Percentiles rank a stretch among this genome's conserved stretches.
Conservation (phyloP, 768 basidiomycete genomes). For the Amanita inopinata region DNA sequence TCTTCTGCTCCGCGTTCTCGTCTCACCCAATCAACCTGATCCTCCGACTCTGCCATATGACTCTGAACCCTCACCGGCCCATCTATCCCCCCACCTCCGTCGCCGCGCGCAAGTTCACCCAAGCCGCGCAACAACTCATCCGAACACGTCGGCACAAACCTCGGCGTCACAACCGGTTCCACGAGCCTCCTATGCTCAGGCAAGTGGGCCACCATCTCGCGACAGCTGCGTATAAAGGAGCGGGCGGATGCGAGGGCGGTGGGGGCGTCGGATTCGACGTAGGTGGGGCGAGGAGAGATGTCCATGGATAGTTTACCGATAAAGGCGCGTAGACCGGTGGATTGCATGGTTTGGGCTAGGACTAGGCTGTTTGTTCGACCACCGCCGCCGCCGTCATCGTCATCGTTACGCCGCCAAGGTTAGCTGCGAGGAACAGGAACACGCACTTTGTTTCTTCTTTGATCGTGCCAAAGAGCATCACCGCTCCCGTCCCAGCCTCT, state of each 20-base stretch:
- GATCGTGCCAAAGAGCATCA: constrained; percentile 78
- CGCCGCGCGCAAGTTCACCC: constrained; percentile 43
- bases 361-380: constrained; percentile 73
- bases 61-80: constrained; percentile 58
- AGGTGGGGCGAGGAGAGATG: constrained; percentile 59
- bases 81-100: too few relatives aligned
- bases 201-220: constrained; percentile 26
- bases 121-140: constrained; percentile 57
- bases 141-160: constrained; percentile 86
- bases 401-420: not conserved
- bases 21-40: constrained; percentile 66
- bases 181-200: constrained; percentile 43
- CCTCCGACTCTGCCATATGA: constrained; percentile 74
- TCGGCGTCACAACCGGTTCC: constrained; percentile 78
- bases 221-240: constrained; percentile 48
- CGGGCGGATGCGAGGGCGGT: constrained; percentile 40
- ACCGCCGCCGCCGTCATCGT: too few relatives aligned
- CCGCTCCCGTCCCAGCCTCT: constrained; percentile 69
- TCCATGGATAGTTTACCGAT: constrained; percentile 94
- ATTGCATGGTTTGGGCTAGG: constrained; percentile 66
- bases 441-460: constrained; percentile 72
- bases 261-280: constrained; percentile 50
- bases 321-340: constrained; percentile 64
- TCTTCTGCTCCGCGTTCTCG: constrained; percentile 53
- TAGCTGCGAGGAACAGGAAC: not conserved